phyloP scores from a whole-genome alignment of 1,284 basidiomycete genomes.

The Papiliotrema flavescens region DNA sequence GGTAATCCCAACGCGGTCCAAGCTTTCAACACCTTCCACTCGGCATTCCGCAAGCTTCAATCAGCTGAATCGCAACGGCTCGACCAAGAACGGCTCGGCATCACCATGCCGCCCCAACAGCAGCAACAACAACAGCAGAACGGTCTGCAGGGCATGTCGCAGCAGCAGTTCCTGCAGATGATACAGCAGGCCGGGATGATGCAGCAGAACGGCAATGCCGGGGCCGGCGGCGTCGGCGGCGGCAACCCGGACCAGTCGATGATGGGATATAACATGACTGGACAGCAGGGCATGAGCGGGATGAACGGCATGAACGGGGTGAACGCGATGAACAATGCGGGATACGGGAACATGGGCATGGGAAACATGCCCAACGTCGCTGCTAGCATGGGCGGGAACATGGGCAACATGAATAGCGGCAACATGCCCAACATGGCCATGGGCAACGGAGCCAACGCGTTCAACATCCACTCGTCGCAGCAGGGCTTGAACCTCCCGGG shows the following conservation, averaged over 20 bases:
- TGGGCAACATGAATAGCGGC: not conserved
- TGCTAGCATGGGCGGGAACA: not conserved
- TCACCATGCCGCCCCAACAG: not conserved
- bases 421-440: constrained; percentile 4
- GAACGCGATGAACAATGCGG: too few species aligned
- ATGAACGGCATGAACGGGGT: too few species aligned
- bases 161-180: constrained; percentile 9
- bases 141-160: not conserved
- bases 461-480: constrained; percentile 11
- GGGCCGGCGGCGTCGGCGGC: too few species aligned
- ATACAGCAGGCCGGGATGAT: constrained; percentile 5
- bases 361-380: not conserved
- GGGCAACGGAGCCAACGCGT: not conserved
- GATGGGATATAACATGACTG: too few species aligned
- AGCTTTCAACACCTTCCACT: constrained; percentile 3
- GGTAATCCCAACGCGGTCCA: not conserved
- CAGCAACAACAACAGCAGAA: not conserved
- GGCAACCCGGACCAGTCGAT: too few species aligned
- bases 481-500: constrained; percentile 6
- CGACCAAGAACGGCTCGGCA: not conserved
- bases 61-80: constrained; percentile 4
- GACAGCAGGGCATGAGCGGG: too few species aligned
- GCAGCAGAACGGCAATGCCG: too few species aligned
- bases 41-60: constrained; percentile 5
- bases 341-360: too few species aligned